These are phyloP conservation scores for Selenicereus undatus DNA, from an alignment of 148 eudicot genomes.

Conservation along the genomic window DNA sequence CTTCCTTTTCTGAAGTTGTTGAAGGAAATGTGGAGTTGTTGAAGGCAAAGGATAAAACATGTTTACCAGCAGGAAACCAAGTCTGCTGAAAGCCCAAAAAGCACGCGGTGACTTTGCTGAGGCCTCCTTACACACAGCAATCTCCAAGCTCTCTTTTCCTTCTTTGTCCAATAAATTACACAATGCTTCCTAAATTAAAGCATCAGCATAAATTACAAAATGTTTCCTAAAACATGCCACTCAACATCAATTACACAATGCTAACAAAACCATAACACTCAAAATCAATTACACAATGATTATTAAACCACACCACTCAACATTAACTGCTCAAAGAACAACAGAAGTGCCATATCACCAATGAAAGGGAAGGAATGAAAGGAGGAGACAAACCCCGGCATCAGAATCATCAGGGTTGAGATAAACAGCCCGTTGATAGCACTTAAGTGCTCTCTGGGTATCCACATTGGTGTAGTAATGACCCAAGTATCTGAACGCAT, in stretches of 20 bases:
- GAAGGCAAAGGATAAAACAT: background rate
- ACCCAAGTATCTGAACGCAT: constrained; percentile 78
- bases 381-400: constrained; percentile 56
- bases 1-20: background rate
- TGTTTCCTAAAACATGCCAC: constrained; percentile 42
- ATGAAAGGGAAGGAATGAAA: background rate
- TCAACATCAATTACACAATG: background rate
- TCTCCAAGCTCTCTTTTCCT: constrained; percentile 79
- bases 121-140: constrained; percentile 84
- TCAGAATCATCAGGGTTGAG: constrained; percentile 66
- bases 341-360: background rate
- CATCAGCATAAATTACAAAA: constrained; percentile 51
- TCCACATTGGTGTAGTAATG: constrained; percentile 67
- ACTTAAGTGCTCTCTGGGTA: constrained; percentile 78
- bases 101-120: constrained; percentile 84
- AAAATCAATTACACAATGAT: too few relatives aligned
- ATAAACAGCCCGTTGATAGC: constrained; percentile 86
- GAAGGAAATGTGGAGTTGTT: background rate
- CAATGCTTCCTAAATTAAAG: constrained; percentile 52
- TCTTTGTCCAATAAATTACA: constrained; percentile 75
- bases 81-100: constrained; percentile 84
- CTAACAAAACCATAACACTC: background rate
- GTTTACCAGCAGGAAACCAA: constrained; percentile 80
- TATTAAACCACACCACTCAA: too few relatives aligned
- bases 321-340: too few relatives aligned